Percentiles rank a stretch among this genome's conserved stretches.
These are phyloP conservation scores for Nigrospora osmanthi DNA, from an alignment of 2,329 filamentous ascomycete species.

Conservation along the genomic window DNA sequence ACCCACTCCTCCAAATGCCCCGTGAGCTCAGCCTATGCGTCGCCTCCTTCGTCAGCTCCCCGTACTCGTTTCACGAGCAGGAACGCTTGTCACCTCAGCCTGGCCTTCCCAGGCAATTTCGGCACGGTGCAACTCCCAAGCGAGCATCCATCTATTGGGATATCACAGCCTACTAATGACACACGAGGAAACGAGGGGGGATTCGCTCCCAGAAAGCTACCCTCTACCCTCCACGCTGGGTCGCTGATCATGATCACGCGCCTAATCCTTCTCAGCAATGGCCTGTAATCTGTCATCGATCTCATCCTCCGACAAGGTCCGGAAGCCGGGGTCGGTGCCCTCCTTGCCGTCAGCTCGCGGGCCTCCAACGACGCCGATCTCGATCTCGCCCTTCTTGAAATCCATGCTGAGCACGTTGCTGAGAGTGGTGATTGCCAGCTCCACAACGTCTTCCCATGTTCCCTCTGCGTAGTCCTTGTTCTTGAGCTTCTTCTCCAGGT, in stretches of 20 bases:
- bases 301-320: conserved; percentile 90
- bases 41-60: too few species aligned
- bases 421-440: conserved; percentile 89
- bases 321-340: conserved; percentile 72
- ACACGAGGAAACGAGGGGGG: conserved; percentile 1
- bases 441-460: conserved; percentile 94
- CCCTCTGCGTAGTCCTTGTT: conserved; percentile 95
- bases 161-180: conserved; percentile 11
- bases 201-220: background rate
- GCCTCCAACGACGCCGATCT: conserved; percentile 94
- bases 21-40: too few species aligned
- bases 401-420: conserved; percentile 97
- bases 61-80: too few species aligned
- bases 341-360: conserved; percentile 76
- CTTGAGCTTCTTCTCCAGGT: conserved; percentile 99
- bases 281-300: conserved; percentile 97
- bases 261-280: conserved; percentile 96
- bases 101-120: too few species aligned
- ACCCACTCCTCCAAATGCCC: too few species aligned
- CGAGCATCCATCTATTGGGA: conserved; percentile 11
- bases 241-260: background rate
- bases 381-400: conserved; percentile 98
- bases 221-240: background rate
- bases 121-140: too few species aligned
- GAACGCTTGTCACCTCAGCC: too few species aligned